Base-by-base conservation (phyloP, 192 early-diverging fungal genomes). In the Globomyces pollinis-pini region DNA sequence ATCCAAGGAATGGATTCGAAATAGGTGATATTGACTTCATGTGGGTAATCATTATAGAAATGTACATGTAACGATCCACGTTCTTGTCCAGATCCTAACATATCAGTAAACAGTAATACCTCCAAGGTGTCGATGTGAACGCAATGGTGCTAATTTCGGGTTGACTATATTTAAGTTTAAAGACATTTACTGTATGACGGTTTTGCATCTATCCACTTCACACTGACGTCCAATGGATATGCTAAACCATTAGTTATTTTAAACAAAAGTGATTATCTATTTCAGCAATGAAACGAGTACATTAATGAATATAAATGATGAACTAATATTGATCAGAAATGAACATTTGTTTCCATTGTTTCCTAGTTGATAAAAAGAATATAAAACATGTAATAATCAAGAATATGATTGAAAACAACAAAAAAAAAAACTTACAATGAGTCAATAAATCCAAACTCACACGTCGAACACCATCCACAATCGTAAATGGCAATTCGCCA, bases 1-100 rank as follows among this genome's bases (percentile, higher is more conserved):
- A 83, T 91, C 96, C 96, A 98, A 0, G 96, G 96, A 9, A 95
- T 66, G 3, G 81, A 71, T 57, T 96, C 90, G 34, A 88, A 68
- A 62, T 86, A 91, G 23, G 73, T 69, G 7, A 90, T 70, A 6
- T 66, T 60, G 1, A 79, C 38, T 38, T 55, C 30, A 8, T 63
- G 57, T 1, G 64, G 61, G 43, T 81, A 65, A 50, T 73, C 70
- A 59, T 96, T 98, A n/a, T 66, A 68, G 2, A 98, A 65, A 20
- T 83, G 77, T 2, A 89, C 69, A 35, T 77, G 79, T 3, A 98
- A 64, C 9, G 90, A 90, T 24, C 92, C 92, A 23, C 86, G 78
- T 60, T 91, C 91, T 49, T 88, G 84, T 9, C 93, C 94, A 56
- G 84, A 87, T 1, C 91, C 88, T n/a, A n/a, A n/a, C n/a, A n/a